A percentile compares a stretch with the other conserved stretches of the same genome.
Conservation (phyloP, 2,329 filamentous ascomycete genomes). For the Clarireedia hainanense region DNA sequence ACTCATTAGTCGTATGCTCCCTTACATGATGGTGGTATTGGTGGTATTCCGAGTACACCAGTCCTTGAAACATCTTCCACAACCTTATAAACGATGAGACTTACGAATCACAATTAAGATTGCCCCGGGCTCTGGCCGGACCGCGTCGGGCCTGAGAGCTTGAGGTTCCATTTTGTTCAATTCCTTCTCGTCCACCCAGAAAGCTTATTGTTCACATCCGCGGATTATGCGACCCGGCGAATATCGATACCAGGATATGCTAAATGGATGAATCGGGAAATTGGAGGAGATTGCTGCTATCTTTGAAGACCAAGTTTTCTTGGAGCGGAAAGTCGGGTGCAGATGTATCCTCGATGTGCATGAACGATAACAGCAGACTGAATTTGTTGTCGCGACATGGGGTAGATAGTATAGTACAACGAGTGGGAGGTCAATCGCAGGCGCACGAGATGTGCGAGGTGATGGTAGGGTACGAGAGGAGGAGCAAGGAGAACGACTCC, state of each 20-base stretch:
- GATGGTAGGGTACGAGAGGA: conserved; percentile 23
- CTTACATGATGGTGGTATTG: not conserved
- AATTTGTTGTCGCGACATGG: conserved; percentile 9
- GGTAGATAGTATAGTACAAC: not conserved
- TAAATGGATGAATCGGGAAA: not conserved
- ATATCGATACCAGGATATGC: not conserved
- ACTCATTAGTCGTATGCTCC: not conserved
- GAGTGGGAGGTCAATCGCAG: not conserved
- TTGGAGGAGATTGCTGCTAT: not conserved
- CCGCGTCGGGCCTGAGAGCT: conserved; percentile 28
- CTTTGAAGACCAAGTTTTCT: not conserved
- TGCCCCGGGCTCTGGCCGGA: conserved; percentile 53
- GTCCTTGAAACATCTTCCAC: not conserved
- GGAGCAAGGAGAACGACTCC: not conserved
- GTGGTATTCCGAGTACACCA: not conserved
- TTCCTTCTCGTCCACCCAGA: conserved; percentile 6
- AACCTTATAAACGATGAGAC: conserved; percentile 28
- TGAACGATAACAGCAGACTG: conserved; percentile 3
- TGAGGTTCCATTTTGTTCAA: conserved; percentile 34
- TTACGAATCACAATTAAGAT: conserved; percentile 65
- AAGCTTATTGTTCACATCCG: conserved; percentile 2
- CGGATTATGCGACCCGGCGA: not conserved
- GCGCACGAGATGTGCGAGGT: not conserved
- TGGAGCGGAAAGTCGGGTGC: not conserved
- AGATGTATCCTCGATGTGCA: not conserved